Percentiles rank a stretch among this genome's conserved stretches.
These are phyloP conservation scores for Coffea canephora DNA, from an alignment of 257 asterid species.

Conservation along the genomic window DNA sequence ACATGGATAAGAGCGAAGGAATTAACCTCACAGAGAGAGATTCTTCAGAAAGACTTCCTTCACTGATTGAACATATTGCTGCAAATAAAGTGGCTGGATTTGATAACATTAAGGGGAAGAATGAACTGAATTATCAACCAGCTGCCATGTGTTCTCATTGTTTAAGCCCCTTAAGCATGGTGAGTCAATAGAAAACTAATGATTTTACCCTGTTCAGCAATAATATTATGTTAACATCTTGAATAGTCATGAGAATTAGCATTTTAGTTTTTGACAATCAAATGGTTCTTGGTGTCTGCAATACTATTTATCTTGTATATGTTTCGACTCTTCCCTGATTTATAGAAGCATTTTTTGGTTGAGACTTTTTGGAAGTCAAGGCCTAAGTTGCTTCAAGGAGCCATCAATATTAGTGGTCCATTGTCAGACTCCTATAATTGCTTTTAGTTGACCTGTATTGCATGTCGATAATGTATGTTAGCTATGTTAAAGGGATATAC, in stretches of 20 bases:
- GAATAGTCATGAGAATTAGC: background rate
- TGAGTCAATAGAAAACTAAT: conserved; percentile 7
- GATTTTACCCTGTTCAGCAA: background rate
- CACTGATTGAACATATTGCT: conserved; percentile 45
- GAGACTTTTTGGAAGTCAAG: background rate
- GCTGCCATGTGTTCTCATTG: conserved; percentile 16
- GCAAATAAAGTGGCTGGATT: conserved; percentile 53
- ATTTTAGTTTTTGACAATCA: background rate
- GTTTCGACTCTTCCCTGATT: background rate
- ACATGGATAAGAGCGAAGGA: conserved; percentile 32
- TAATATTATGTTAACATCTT: background rate
- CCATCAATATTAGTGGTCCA: background rate
- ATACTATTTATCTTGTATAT: background rate
- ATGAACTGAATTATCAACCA: conserved; percentile 8
- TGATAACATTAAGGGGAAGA: conserved; percentile 28
- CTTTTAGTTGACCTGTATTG: background rate
- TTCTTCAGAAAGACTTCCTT: conserved; percentile 35
- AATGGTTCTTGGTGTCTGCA: background rate
- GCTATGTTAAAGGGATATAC: no score
- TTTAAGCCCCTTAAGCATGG: conserved; percentile 24
- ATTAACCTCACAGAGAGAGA: conserved; percentile 17
- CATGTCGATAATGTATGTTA: no score
- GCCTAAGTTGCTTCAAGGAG: background rate
- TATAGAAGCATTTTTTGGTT: no score
- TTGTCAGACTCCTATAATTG: background rate